phyloP scores from a whole-genome alignment of 306 rosid species.

The Rubus idaeus region DNA sequence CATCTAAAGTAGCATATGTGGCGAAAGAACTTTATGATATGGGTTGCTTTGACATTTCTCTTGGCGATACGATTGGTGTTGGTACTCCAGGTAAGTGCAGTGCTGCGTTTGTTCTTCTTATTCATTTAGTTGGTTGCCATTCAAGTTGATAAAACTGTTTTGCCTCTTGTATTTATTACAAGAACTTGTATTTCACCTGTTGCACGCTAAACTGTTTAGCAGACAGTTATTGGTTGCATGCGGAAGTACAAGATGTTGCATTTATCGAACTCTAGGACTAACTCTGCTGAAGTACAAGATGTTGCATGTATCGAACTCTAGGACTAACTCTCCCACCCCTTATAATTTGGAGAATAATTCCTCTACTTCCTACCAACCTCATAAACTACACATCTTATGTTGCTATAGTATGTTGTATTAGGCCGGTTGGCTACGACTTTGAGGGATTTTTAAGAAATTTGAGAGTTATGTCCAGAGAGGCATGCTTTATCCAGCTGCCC shows the following conservation, averaged over 20 bases:
- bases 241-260: background rate
- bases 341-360: background rate
- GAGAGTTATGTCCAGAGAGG: too few relatives aligned
- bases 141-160: background rate
- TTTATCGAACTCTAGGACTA: background rate
- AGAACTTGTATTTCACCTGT: background rate
- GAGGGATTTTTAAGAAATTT: too few relatives aligned
- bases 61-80: slow-evolving; percentile 95
- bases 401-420: background rate
- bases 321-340: background rate
- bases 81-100: slow-evolving; percentile 84
- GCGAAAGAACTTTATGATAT: slow-evolving; percentile 74
- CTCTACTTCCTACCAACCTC: background rate
- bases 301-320: background rate
- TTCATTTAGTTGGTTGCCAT: background rate
- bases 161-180: slow-evolving; percentile 6
- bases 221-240: background rate
- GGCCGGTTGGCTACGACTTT: background rate
- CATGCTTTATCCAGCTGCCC: too few relatives aligned
- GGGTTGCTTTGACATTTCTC: slow-evolving; percentile 92
- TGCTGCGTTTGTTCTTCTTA: slow-evolving; percentile 9
- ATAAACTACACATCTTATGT: background rate
- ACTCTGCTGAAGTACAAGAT: background rate
- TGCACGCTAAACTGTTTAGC: background rate
- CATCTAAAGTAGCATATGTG: slow-evolving; percentile 76